Evolutionary conservation across 2,329 filamentous ascomycete genomes (phyloP).

Genomic region (Zasmidium citrigriseum): DNA sequence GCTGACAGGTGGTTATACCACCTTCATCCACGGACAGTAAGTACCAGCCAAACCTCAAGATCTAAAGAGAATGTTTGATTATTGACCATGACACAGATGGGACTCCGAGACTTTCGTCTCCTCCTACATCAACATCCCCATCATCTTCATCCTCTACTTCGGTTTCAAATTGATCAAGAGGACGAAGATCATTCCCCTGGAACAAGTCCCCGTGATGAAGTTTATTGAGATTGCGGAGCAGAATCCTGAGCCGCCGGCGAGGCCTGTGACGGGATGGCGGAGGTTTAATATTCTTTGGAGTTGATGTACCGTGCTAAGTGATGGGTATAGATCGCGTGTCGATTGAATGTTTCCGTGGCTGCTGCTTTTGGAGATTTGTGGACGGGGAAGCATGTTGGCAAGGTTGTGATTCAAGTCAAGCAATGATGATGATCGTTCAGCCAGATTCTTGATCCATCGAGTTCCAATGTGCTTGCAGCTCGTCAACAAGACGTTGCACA

Average conservation of each 20-base stretch:
- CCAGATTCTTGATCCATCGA: neutral
- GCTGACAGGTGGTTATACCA: slow-evolving; percentile 47
- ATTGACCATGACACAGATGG: slow-evolving; percentile 46
- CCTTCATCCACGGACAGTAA: slow-evolving; percentile 55
- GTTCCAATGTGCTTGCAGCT: slow-evolving; percentile 2
- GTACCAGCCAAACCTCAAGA: slow-evolving; percentile 32
- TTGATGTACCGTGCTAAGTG: too few relatives aligned
- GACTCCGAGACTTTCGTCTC: slow-evolving; percentile 62
- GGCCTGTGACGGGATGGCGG: slow-evolving; percentile 12
- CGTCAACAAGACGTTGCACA: slow-evolving; percentile 6
- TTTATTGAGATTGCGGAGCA: slow-evolving; percentile 19
- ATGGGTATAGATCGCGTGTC: too few relatives aligned
- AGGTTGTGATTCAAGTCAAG: neutral
- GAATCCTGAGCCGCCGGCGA: slow-evolving; percentile 13
- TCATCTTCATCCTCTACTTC: slow-evolving; percentile 58
- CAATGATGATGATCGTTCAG: neutral
- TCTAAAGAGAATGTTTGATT: too few relatives aligned
- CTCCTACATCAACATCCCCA: slow-evolving; percentile 59
- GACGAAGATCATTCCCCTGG: slow-evolving; percentile 44
- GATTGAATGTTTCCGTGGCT: too few relatives aligned
- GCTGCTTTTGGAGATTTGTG: too few relatives aligned
- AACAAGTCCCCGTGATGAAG: slow-evolving; percentile 13
- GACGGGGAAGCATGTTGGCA: neutral
- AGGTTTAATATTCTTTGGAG: slow-evolving; percentile 18
- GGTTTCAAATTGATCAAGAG: slow-evolving; percentile 57